Evolutionary conservation across 2,329 filamentous ascomycete species (phyloP), one percentile per base, ranked within the genome.

Genomic region (Scopulariopsis brevicaulis): DNA sequence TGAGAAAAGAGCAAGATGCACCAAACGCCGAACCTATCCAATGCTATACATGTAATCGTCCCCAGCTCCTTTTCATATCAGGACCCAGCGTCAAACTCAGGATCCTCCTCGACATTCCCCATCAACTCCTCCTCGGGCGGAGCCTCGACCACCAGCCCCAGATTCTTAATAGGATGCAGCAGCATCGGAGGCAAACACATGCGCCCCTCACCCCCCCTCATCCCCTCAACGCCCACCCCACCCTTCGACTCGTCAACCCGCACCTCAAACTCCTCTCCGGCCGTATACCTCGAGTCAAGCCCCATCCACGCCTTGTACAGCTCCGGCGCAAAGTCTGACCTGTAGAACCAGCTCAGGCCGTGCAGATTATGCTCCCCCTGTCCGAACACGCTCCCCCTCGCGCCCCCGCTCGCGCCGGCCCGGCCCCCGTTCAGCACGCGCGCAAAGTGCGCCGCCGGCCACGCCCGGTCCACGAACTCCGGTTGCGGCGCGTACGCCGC

Each of bases 121-220:
- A 75, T 59, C 55, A 56, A 50, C 32, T 57, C 28, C n/a, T 75
- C 75, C 4, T 73, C 70, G 1, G 78, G 72, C 50, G 78, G 74
- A 28, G 78, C 78, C 68, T 81, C 85, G 1, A 87, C 82, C 8
- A 84, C 80, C 55, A 86, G 65, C 59, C 86, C 82, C 5, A 92
- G 80, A 57, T 83, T 80, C 76, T 96, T 96, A 57, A 96, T 81
- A 0, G 92, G 92, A 77, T 96, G 92, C 62, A 96, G 72, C 61
- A 96, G 73, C 86, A 96, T 93, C 0, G 88, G 89, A 8, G 91
- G 90, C 48, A 96, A 74, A 72, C 92, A 96, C 90, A 96, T 95
- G 60, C 91, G 81, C 12, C 90, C 90, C 70, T 92, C 88, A 18
- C 86, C 85, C 54, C 84, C 81, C 55, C 76, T 78, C 80, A 84